These are phyloP conservation scores for Rubia balearica DNA, from an alignment of 305 asterid species.

Conservation along the genomic window DNA sequence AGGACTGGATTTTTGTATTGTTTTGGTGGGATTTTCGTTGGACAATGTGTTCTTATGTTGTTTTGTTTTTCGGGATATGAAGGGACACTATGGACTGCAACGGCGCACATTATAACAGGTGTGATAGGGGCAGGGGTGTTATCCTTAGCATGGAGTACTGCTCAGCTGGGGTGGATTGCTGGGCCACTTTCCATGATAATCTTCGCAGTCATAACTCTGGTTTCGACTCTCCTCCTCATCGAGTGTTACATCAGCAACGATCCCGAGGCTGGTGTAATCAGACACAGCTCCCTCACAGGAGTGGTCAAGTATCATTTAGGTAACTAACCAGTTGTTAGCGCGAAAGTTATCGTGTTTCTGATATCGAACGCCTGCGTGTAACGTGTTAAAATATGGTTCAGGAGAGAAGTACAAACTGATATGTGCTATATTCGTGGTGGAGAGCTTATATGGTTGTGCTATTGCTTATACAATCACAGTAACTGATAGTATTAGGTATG, in stretches of 20 bases:
- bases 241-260: conserved; percentile 46
- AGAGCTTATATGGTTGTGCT: conserved; percentile 42
- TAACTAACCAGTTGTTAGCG: neutral
- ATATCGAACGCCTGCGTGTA: neutral
- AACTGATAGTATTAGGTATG: conserved; percentile 31
- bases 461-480: conserved; percentile 40
- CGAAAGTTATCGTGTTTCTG: neutral
- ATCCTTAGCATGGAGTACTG: conserved; percentile 66
- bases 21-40: neutral
- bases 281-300: conserved; percentile 22
- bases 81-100: conserved; percentile 71
- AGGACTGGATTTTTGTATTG: neutral
- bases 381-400: neutral
- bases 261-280: conserved; percentile 19
- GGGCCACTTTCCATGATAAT: conserved; percentile 61
- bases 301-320: conserved; percentile 27
- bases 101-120: conserved; percentile 68
- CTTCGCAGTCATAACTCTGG: conserved; percentile 49
- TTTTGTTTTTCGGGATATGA: neutral
- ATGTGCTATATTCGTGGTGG: conserved; percentile 32
- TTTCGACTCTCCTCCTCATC: conserved; percentile 47
- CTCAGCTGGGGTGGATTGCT: conserved; percentile 75
- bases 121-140: conserved; percentile 83
- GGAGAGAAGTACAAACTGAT: conserved; percentile 27
- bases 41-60: neutral